A percentile compares a stretch with the other conserved stretches of the same genome.
Conservation (phyloP, 1,284 basidiomycete genomes). For the Volvariella surrecta region DNA sequence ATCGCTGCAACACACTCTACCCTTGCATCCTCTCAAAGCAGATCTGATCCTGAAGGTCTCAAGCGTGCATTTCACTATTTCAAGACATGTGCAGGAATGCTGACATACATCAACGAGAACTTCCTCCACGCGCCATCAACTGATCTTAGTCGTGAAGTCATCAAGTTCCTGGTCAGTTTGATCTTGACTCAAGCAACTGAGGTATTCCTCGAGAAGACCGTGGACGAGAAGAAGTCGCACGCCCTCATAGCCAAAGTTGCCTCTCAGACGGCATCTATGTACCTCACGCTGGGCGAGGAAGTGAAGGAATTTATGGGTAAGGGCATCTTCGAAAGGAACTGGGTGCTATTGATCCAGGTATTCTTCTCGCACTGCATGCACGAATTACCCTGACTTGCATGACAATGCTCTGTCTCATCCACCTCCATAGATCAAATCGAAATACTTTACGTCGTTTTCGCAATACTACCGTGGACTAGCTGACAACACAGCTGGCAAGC, state of each 20-base stretch:
- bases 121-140: constrained; percentile 98
- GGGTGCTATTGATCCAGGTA: constrained; percentile 82
- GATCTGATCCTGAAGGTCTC: constrained; percentile 87
- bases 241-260: constrained; percentile 82
- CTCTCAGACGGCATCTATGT: constrained; percentile 78
- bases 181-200: constrained; percentile 94
- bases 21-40: constrained; percentile 76
- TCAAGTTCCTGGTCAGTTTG: constrained; percentile 84
- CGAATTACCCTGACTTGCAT: not conserved
- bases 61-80: constrained; percentile 94
- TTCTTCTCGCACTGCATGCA: constrained; percentile 10
- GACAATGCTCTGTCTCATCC: constrained; percentile 1
- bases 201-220: constrained; percentile 93
- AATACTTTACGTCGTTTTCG: constrained; percentile 80
- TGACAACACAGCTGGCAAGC: constrained; percentile 70
- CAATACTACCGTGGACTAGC: constrained; percentile 84
- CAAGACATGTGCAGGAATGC: constrained; percentile 91
- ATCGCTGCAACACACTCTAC: constrained; percentile 91
- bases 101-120: constrained; percentile 99
- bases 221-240: constrained; percentile 81
- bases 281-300: constrained; percentile 75
- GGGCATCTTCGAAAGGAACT: constrained; percentile 92
- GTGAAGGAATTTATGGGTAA: constrained; percentile 95
- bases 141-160: constrained; percentile 88
- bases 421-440: constrained; percentile 70